phyloP scores from a whole-genome alignment of 495 filamentous ascomycete genomes.

The Aspergillus indologenus region DNA sequence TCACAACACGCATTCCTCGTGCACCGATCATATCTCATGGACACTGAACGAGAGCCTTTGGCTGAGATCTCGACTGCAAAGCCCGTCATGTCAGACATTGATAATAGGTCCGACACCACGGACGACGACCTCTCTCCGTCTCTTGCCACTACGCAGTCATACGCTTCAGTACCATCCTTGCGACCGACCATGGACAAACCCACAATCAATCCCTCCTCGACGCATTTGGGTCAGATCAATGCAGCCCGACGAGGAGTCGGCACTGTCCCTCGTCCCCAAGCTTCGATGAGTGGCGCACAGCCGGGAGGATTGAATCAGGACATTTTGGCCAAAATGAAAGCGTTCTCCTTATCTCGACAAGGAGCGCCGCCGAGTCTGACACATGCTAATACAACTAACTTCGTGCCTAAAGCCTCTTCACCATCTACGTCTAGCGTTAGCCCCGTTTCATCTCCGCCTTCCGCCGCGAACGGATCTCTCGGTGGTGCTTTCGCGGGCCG shows the following conservation, averaged over 20 bases:
- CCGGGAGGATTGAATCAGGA: slow-evolving; percentile 66
- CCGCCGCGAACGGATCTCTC: slow-evolving; percentile 23
- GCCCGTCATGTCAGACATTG: slow-evolving; percentile 14
- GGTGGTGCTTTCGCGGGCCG: slow-evolving; percentile 38
- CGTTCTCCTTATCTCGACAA: slow-evolving; percentile 66
- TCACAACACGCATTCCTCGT: slow-evolving; percentile 4
- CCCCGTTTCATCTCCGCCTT: slow-evolving; percentile 16
- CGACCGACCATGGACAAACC: slow-evolving; percentile 29
- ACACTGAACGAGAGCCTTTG: slow-evolving; percentile 17
- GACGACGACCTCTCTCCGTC: slow-evolving; percentile 30
- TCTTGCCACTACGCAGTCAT: slow-evolving; percentile 5
- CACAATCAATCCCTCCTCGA: slow-evolving; percentile 71
- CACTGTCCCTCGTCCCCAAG: slow-evolving; percentile 44
- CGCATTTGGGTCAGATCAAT: slow-evolving; percentile 75
- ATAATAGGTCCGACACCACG: slow-evolving; percentile 24
- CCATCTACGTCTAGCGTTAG: slow-evolving; percentile 10
- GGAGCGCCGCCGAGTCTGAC: slow-evolving; percentile 43
- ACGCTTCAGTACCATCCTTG: slow-evolving; percentile 27
- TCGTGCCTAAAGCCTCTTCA: slow-evolving; percentile 31
- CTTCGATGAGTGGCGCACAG: slow-evolving; percentile 54
- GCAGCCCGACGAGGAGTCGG: slow-evolving; percentile 61
- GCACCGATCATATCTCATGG: slow-evolving; percentile 15
- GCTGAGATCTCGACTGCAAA: slow-evolving; percentile 12
- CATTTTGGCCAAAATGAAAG: slow-evolving; percentile 76
- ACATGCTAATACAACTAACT: slow-evolving; percentile 34